Conservation (phyloP, 2,329 filamentous ascomycete species). For the Microdochium nivale region DNA sequence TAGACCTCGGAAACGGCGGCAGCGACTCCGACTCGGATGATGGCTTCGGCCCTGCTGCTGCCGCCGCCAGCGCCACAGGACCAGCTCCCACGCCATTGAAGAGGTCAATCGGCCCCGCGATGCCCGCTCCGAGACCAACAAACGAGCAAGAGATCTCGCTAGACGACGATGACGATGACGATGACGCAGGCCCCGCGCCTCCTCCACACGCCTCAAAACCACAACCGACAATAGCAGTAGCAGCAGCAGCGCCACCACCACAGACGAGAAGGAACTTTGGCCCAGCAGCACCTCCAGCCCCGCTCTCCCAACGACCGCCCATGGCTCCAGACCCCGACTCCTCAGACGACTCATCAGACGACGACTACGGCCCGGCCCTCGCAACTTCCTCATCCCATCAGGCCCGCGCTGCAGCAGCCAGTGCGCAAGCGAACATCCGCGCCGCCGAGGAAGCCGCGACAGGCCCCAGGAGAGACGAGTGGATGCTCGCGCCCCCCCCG, state of each 20-base stretch:
- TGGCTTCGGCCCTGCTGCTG: constrained; percentile 17
- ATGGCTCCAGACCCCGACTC: constrained; percentile 14
- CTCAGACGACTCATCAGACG: constrained; percentile 33
- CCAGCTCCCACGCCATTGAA: constrained; percentile 8
- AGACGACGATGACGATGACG: constrained; percentile 11
- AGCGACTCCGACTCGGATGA: constrained; percentile 25
- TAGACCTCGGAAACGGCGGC: constrained; percentile 25
- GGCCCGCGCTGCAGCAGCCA: constrained; percentile 14
- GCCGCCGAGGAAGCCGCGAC: constrained; percentile 19
- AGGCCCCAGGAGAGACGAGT: constrained; percentile 66
- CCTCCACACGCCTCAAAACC: constrained; percentile 2
- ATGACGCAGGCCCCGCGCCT: constrained; percentile 10
- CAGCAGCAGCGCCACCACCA: constrained; percentile 6
- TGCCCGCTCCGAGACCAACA: constrained; percentile 14
- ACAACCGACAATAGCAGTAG: constrained; percentile 1
- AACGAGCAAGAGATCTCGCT: constrained; percentile 14
- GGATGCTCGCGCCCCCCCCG: constrained; percentile 69
- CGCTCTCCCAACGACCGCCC: constrained; percentile 27
- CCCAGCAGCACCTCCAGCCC: constrained; percentile 32
- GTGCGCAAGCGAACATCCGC: constrained; percentile 18
- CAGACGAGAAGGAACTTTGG: constrained; percentile 21
- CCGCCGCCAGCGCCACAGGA: constrained; percentile 9
- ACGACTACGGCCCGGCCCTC: constrained; percentile 52
- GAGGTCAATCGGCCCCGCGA: constrained; percentile 11
- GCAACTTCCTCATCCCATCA: constrained; percentile 31